Conservation (phyloP, 306 rosid species). For the Dalbergia oliveri region DNA sequence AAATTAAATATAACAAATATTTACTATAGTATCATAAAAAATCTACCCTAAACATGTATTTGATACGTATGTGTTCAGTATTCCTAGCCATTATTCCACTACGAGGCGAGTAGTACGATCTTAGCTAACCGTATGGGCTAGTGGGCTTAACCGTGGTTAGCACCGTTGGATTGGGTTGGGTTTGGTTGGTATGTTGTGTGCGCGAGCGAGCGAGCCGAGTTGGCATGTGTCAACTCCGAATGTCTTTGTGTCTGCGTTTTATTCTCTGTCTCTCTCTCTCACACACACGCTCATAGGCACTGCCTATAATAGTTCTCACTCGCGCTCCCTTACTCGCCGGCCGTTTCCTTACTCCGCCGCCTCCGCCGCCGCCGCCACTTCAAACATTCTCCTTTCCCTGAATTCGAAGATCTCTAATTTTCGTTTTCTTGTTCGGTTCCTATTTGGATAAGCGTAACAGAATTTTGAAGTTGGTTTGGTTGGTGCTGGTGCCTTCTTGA, state of each 20-base stretch:
- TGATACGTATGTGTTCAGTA: too few relatives aligned
- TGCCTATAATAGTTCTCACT: conserved; percentile 6
- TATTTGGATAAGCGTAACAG: conserved; percentile 6
- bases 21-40: too few relatives aligned
- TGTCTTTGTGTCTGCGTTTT: conserved; percentile 42
- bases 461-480: conserved; percentile 16
- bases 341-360: background rate
- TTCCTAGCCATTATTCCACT: too few relatives aligned
- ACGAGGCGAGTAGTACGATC: too few relatives aligned
- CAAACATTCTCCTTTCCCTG: background rate
- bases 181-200: background rate
- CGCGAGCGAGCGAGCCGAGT: background rate
- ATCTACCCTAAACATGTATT: too few relatives aligned
- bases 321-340: conserved; percentile 44
- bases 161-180: background rate
- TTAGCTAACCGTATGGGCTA: background rate
- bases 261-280: conserved; percentile 27
- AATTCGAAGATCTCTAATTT: background rate
- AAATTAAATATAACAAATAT: too few relatives aligned
- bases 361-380: conserved; percentile 39
- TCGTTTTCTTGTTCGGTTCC: conserved; percentile 1
- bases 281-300: background rate
- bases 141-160: conserved; percentile 48
- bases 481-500: background rate
- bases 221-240: conserved; percentile 44